Percentiles rank a stretch among this genome's conserved stretches.
phyloP scores from a whole-genome alignment of 2,329 filamentous ascomycete genomes.

The Fusarium nematophilum region DNA sequence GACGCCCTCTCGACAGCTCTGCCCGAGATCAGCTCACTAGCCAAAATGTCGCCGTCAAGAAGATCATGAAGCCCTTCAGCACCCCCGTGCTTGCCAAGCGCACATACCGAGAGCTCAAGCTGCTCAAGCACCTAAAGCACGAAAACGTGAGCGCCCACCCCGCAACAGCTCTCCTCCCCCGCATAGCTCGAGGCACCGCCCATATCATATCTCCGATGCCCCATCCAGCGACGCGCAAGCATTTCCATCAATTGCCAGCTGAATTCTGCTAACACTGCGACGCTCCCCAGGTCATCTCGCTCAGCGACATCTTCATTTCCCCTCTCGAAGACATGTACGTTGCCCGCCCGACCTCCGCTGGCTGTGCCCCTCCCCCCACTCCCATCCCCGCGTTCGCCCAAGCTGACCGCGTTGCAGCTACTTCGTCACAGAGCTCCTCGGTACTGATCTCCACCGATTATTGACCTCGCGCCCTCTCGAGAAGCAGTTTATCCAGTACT shows the following conservation, averaged over 20 bases:
- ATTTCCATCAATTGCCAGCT: slow-evolving; percentile 12
- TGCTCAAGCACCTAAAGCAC: slow-evolving; percentile 95
- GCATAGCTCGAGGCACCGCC: not conserved
- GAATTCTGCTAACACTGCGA: slow-evolving; percentile 18
- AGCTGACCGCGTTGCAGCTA: slow-evolving; percentile 69
- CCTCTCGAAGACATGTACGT: slow-evolving; percentile 96
- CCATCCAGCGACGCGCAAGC: not conserved
- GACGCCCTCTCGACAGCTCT: slow-evolving; percentile 68
- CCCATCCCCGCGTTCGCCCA: slow-evolving; percentile 11
- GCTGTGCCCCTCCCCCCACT: slow-evolving; percentile 13
- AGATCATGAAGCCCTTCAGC: slow-evolving; percentile 99
- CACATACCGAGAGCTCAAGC: slow-evolving; percentile 96
- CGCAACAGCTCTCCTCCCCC: not conserved
- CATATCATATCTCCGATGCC: not conserved
- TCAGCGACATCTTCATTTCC: slow-evolving; percentile 99
- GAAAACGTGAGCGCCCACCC: slow-evolving; percentile 78
- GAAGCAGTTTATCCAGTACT: slow-evolving; percentile 99
- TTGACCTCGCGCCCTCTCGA: slow-evolving; percentile 95
- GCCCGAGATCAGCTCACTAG: slow-evolving; percentile 97
- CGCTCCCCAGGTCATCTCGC: slow-evolving; percentile 82
- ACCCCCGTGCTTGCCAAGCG: slow-evolving; percentile 98
- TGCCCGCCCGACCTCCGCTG: slow-evolving; percentile 16
- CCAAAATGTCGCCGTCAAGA: slow-evolving; percentile 98
- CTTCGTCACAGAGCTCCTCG: slow-evolving; percentile 97
- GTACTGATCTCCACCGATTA: slow-evolving; percentile 94